Conservation (phyloP, 2,329 filamentous ascomycete species). For the Chaetomium olivaceum region DNA sequence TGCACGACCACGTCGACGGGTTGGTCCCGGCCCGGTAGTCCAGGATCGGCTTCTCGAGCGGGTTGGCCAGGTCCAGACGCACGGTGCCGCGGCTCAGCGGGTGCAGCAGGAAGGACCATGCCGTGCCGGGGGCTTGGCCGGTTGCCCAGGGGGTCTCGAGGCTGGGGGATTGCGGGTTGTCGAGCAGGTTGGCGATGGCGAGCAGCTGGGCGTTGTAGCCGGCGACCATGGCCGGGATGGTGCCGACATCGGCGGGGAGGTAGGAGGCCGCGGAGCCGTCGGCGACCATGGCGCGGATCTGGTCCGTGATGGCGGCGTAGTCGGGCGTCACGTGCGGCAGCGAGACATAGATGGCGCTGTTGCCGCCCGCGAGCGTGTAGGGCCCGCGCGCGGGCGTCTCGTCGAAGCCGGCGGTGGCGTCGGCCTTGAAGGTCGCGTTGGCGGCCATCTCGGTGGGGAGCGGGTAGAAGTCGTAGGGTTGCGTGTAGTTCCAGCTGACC, state of each 20-base stretch:
- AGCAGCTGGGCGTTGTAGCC: slow-evolving; percentile 27
- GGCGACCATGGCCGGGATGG: slow-evolving; percentile 22
- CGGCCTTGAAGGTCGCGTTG: slow-evolving; percentile 38
- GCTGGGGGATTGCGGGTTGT: slow-evolving; percentile 19
- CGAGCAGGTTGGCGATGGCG: slow-evolving; percentile 18
- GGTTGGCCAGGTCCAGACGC: slow-evolving; percentile 36
- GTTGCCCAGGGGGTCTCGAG: slow-evolving; percentile 25
- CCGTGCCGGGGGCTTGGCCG: slow-evolving; percentile 24
- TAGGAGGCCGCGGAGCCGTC: slow-evolving; percentile 14
- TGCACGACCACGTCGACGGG: slow-evolving; percentile 53
- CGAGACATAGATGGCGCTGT: slow-evolving; percentile 37
- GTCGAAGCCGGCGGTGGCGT: slow-evolving; percentile 37
- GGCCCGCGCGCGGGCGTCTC: slow-evolving; percentile 39
- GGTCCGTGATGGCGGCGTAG: slow-evolving; percentile 13
- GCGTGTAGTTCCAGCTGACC: slow-evolving; percentile 30
- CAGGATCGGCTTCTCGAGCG: slow-evolving; percentile 39
- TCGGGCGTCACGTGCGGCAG: slow-evolving; percentile 25
- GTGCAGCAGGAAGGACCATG: slow-evolving; percentile 34
- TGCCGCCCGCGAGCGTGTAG: slow-evolving; percentile 41
- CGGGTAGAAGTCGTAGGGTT: slow-evolving; percentile 27
- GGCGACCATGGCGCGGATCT: slow-evolving; percentile 18
- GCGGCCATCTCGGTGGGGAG: slow-evolving; percentile 28
- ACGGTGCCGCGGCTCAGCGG: slow-evolving; percentile 31
- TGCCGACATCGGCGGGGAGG: slow-evolving; percentile 21
- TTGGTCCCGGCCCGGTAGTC: slow-evolving; percentile 45